These are phyloP conservation scores for Umbilicaria muhlenbergii DNA, from an alignment of 495 filamentous ascomycete species.

Conservation along the genomic window DNA sequence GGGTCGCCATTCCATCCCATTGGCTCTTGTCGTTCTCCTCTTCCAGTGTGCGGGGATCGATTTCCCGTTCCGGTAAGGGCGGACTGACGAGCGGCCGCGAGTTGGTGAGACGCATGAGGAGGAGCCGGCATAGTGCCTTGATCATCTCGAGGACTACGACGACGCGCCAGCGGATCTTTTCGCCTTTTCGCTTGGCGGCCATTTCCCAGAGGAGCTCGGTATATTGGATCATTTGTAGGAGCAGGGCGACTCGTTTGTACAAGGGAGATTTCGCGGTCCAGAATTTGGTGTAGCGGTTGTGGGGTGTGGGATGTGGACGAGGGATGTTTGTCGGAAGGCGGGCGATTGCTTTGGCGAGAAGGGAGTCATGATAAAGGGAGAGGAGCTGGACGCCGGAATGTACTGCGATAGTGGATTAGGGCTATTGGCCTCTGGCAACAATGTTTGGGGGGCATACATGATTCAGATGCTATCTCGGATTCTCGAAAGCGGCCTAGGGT, in stretches of 20 bases:
- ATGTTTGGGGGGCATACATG: conserved; percentile 27
- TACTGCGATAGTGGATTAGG: conserved; percentile 25
- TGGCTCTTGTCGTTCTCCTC: conserved; percentile 24
- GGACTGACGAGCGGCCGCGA: conserved; percentile 73
- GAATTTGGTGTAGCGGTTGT: conserved; percentile 80
- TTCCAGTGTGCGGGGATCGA: conserved; percentile 46
- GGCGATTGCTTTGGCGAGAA: conserved; percentile 55
- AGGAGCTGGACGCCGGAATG: conserved; percentile 80
- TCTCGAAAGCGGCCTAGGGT: conserved; percentile 75
- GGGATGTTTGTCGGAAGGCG: conserved; percentile 27
- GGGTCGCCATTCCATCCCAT: conserved; percentile 1
- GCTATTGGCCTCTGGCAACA: neutral
- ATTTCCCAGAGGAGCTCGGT: conserved; percentile 81
- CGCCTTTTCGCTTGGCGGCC: conserved; percentile 69
- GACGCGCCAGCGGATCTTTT: conserved; percentile 75
- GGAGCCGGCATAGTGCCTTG: conserved; percentile 74
- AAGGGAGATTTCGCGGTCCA: conserved; percentile 62
- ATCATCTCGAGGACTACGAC: conserved; percentile 74
- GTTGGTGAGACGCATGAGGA: conserved; percentile 72
- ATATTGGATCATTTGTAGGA: conserved; percentile 81
- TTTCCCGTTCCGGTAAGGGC: conserved; percentile 71
- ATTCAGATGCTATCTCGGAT: conserved; percentile 87
- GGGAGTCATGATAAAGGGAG: conserved; percentile 84
- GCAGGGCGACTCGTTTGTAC: conserved; percentile 62
- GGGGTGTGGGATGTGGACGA: conserved; percentile 46